Percentiles rank a stretch among this genome's conserved stretches.
phyloP scores from a whole-genome alignment of 257 asterid genomes.

The Knoxia roxburghii region DNA sequence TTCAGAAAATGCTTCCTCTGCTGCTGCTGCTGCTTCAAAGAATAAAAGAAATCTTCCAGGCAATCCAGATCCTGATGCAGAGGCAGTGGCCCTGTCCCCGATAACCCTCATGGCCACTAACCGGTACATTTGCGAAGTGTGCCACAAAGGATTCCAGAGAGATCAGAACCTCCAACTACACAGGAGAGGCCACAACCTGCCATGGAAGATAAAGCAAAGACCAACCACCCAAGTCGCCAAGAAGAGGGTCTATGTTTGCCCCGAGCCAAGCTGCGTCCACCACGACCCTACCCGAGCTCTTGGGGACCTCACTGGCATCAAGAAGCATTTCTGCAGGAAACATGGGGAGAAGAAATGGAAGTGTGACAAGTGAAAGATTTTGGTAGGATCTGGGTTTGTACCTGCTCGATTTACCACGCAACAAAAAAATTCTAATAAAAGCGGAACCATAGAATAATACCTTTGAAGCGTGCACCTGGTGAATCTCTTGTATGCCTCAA shows the following conservation, averaged over 20 bases:
- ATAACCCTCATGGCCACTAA: conserved; percentile 19
- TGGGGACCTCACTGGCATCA: conserved; percentile 25
- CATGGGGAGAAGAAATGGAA: conserved; percentile 30
- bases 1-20: background rate
- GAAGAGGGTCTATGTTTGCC: conserved; percentile 25
- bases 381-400: too few species aligned
- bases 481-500: too few species aligned
- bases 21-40: conserved; percentile 11
- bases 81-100: conserved; percentile 19
- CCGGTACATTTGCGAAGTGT: conserved; percentile 25
- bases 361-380: conserved; percentile 28
- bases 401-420: too few species aligned
- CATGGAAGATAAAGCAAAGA: conserved; percentile 26
- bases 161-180: conserved; percentile 27
- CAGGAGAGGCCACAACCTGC: conserved; percentile 25
- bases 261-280: conserved; percentile 25
- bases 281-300: conserved; percentile 27
- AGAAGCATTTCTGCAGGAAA: conserved; percentile 26
- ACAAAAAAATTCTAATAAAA: too few species aligned
- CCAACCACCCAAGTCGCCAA: conserved; percentile 12
- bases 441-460: too few species aligned
- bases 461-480: too few species aligned
- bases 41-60: conserved; percentile 21
- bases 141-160: conserved; percentile 27
- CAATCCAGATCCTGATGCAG: conserved; percentile 27